These are phyloP conservation scores for Antarctomyces pellizariae DNA, from an alignment of 495 filamentous ascomycete genomes.

Conservation along the genomic window DNA sequence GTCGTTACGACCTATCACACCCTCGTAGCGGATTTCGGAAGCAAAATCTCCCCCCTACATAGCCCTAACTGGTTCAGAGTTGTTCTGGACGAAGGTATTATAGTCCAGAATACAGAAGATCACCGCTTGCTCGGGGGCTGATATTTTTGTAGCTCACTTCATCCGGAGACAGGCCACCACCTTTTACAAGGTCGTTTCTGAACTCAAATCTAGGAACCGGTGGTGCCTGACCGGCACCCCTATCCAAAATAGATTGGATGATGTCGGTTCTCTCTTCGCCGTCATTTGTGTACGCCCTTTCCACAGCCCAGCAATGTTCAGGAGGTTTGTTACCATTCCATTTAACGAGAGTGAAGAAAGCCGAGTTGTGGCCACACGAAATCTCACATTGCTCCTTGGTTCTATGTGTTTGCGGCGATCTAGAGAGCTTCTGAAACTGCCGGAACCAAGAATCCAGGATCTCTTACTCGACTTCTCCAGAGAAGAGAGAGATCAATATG, in stretches of 20 bases:
- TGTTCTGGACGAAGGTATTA: slow-evolving; percentile 57
- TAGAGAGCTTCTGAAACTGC: slow-evolving; percentile 18
- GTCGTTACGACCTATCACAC: slow-evolving; percentile 55
- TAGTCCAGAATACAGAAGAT: background rate
- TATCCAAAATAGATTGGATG: slow-evolving; percentile 31
- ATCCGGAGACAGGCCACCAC: slow-evolving; percentile 59
- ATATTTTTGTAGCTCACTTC: slow-evolving; percentile 26
- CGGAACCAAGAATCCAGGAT: slow-evolving; percentile 7
- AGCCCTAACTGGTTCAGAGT: slow-evolving; percentile 54
- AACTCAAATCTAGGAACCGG: slow-evolving; percentile 39
- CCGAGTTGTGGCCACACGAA: slow-evolving; percentile 9
- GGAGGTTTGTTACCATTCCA: slow-evolving; percentile 13
- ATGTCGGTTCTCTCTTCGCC: slow-evolving; percentile 21
- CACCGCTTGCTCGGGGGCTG: too few species aligned
- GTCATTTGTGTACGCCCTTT: slow-evolving; percentile 22
- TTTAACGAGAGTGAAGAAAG: slow-evolving; percentile 8
- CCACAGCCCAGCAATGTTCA: slow-evolving; percentile 12
- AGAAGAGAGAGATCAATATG: slow-evolving; percentile 15
- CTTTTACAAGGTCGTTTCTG: slow-evolving; percentile 36
- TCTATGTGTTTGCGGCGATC: slow-evolving; percentile 18
- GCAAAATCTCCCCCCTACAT: slow-evolving; percentile 28
- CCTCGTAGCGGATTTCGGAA: slow-evolving; percentile 9
- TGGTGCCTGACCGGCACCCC: slow-evolving; percentile 73
- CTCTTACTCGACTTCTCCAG: slow-evolving; percentile 10
- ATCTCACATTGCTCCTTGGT: slow-evolving; percentile 16